phyloP scores from a whole-genome alignment of 1,139 yeast species.

The Candida glucosophila region DNA sequence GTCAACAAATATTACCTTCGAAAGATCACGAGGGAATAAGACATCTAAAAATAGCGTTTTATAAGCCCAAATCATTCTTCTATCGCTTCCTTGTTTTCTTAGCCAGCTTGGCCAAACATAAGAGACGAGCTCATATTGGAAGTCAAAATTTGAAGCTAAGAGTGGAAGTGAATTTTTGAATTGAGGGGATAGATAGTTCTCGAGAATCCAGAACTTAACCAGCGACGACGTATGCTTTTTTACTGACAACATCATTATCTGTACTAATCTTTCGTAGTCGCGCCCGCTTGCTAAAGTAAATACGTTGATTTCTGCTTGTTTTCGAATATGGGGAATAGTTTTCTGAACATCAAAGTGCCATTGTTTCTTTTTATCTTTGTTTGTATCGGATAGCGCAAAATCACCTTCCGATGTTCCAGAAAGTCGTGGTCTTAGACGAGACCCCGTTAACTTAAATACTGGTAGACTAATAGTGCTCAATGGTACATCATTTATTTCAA shows the following conservation, averaged over 20 bases:
- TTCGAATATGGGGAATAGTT: not conserved
- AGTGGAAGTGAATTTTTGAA: slow-evolving; percentile 53
- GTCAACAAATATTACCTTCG: slow-evolving; percentile 75
- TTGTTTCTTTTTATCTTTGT: too few relatives aligned
- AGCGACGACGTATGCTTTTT: slow-evolving; percentile 50
- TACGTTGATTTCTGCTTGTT: slow-evolving; percentile 43
- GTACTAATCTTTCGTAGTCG: slow-evolving; percentile 61
- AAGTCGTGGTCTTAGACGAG: slow-evolving; percentile 37
- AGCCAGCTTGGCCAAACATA: slow-evolving; percentile 94
- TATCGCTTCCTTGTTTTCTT: slow-evolving; percentile 65
- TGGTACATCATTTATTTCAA: slow-evolving; percentile 15
- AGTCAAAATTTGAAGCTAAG: slow-evolving; percentile 49
- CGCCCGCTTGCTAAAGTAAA: slow-evolving; percentile 81
- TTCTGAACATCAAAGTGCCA: too few relatives aligned
- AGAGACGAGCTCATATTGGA: slow-evolving; percentile 64
- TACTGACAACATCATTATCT: slow-evolving; percentile 76
- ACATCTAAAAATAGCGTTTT: slow-evolving; percentile 83
- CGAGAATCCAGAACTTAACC: slow-evolving; percentile 84
- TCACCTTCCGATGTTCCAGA: slow-evolving; percentile 2
- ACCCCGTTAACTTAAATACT: slow-evolving; percentile 38
- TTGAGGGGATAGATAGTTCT: slow-evolving; percentile 65
- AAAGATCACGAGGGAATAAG: slow-evolving; percentile 69
- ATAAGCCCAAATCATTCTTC: slow-evolving; percentile 80
- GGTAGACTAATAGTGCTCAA: slow-evolving; percentile 14
- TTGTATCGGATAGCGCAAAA: slow-evolving; percentile 10